These are phyloP conservation scores for Claviceps africana DNA, from an alignment of 2,329 filamentous ascomycete species.

Conservation along the genomic window DNA sequence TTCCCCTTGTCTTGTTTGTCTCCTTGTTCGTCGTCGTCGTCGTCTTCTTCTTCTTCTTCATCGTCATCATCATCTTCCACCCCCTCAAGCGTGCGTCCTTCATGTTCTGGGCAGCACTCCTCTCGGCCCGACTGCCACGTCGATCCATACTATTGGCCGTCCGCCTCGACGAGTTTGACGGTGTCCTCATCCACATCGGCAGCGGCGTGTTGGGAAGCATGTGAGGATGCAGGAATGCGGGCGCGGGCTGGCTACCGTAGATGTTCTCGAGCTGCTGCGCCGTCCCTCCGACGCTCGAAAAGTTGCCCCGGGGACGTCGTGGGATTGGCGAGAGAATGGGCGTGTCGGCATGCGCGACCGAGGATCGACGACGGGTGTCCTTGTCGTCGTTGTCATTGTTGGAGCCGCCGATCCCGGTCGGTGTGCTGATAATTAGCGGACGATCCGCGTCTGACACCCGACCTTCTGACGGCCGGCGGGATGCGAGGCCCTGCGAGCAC, in stretches of 20 bases:
- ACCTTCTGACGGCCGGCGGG: neutral
- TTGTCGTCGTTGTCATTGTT: slow-evolving; percentile 32
- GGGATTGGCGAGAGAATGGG: slow-evolving; percentile 40
- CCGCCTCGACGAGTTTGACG: slow-evolving; percentile 21
- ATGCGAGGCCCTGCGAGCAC: neutral
- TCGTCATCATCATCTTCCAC: slow-evolving; percentile 32
- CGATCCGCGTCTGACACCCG: slow-evolving; percentile 27
- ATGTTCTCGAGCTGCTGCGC: slow-evolving; percentile 43
- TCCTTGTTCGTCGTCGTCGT: slow-evolving; percentile 25
- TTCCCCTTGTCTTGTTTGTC: slow-evolving; percentile 21
- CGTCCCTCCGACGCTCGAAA: slow-evolving; percentile 25
- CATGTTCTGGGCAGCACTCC: slow-evolving; percentile 49
- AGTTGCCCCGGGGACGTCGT: slow-evolving; percentile 30
- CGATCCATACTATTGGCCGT: slow-evolving; percentile 30
- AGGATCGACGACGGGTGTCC: slow-evolving; percentile 19
- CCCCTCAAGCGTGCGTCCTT: slow-evolving; percentile 44
- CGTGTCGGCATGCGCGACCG: slow-evolving; percentile 24
- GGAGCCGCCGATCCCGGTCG: slow-evolving; percentile 38
- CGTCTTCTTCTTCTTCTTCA: slow-evolving; percentile 29
- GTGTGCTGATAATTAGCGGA: slow-evolving; percentile 48
- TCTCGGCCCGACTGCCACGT: slow-evolving; percentile 40
- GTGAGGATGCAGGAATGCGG: slow-evolving; percentile 4
- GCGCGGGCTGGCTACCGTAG: slow-evolving; percentile 24
- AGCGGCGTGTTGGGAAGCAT: slow-evolving; percentile 9
- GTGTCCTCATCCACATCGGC: slow-evolving; percentile 22